These are phyloP conservation scores for Mycena venus DNA, from an alignment of 768 basidiomycete species.

Conservation along the genomic window DNA sequence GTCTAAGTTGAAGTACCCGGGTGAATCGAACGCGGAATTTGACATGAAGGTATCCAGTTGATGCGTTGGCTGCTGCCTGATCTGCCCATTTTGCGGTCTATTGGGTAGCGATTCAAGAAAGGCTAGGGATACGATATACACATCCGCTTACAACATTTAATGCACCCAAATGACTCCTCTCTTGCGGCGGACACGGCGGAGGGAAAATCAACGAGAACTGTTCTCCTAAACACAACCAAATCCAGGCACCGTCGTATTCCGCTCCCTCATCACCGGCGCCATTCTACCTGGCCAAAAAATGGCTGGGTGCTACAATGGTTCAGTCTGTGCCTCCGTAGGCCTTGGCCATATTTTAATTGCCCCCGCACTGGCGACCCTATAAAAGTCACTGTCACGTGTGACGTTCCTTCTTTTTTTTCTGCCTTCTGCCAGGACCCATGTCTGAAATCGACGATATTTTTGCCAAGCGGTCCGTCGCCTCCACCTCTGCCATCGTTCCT, in stretches of 20 bases:
- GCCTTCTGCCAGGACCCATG: conserved; percentile 59
- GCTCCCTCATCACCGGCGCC: background rate
- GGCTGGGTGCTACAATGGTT: background rate
- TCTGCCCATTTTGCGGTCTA: conserved; percentile 13
- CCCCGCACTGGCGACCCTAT: background rate
- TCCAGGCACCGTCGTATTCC: background rate
- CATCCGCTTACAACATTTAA: conserved; percentile 18
- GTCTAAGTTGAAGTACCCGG: conserved; percentile 68
- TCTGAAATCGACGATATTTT: conserved; percentile 93
- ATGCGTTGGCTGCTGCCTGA: conserved; percentile 11
- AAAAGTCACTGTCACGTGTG: background rate
- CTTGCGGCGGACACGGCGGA: background rate
- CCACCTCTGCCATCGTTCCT: conserved; percentile 44
- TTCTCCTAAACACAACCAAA: conserved; percentile 3
- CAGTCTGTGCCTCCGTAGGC: background rate
- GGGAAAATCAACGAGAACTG: conserved; percentile 3
- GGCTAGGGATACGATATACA: background rate
- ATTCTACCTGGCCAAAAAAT: background rate
- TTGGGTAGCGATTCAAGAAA: background rate
- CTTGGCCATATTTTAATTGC: background rate
- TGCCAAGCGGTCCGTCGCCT: conserved; percentile 49
- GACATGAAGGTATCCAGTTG: conserved; percentile 29
- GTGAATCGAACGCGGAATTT: conserved; percentile 48
- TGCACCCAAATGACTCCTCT: background rate
- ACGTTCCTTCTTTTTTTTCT: background rate